phyloP scores from a whole-genome alignment of 768 basidiomycete species.

The Rhizopogon sp. region DNA sequence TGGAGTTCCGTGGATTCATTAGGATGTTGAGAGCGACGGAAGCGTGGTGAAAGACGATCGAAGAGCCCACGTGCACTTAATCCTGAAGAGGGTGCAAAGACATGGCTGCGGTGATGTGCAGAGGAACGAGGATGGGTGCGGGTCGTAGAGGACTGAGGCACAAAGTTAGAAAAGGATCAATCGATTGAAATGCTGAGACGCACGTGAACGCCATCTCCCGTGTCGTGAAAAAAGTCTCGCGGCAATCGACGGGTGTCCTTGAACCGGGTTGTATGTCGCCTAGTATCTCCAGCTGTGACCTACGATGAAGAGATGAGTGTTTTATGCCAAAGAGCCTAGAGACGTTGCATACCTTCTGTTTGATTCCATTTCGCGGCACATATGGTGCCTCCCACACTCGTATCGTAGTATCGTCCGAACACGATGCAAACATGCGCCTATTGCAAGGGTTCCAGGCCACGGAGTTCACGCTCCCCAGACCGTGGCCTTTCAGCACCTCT shows the following conservation, averaged over 20 bases:
- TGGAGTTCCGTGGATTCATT: too few relatives aligned
- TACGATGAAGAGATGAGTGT: too few relatives aligned
- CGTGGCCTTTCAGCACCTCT: slow-evolving; percentile 84
- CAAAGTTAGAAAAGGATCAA: not conserved
- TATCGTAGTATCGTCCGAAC: slow-evolving; percentile 88
- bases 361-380: too few relatives aligned
- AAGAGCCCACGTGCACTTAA: too few relatives aligned
- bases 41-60: too few relatives aligned
- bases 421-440: slow-evolving; percentile 91
- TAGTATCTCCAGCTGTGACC: not conserved
- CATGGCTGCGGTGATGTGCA: too few relatives aligned
- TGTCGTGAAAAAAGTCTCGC: not conserved
- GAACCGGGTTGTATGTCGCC: not conserved
- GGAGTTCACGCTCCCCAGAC: slow-evolving; percentile 84
- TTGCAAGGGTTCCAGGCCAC: slow-evolving; percentile 95
- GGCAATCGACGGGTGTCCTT: not conserved
- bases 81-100: too few relatives aligned
- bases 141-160: too few relatives aligned
- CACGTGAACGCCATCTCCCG: not conserved
- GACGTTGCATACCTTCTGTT: not conserved
- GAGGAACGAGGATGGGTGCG: too few relatives aligned
- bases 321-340: not conserved
- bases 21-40: too few relatives aligned
- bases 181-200: not conserved
- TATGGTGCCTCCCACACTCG: slow-evolving; percentile 73